A percentile compares a stretch with the other conserved stretches of the same genome.
These are phyloP conservation scores for Pseudocercospora fijiensis DNA, from an alignment of 2,329 filamentous ascomycete genomes.

Conservation along the genomic window DNA sequence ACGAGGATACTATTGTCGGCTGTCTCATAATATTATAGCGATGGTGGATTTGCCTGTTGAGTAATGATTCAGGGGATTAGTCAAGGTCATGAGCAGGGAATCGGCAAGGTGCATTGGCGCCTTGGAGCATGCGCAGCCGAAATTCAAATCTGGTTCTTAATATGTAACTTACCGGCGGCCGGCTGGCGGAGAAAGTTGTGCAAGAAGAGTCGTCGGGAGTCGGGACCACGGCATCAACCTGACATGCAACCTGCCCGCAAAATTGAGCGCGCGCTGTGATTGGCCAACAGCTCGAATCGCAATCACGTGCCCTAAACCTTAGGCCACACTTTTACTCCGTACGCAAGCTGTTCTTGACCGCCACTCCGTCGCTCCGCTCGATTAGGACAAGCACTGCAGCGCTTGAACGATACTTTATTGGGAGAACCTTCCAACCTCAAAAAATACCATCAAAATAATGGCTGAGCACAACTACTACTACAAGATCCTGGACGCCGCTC, in stretches of 20 bases:
- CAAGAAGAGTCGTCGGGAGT: background rate
- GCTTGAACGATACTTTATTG: too few relatives aligned
- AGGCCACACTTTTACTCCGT: too few relatives aligned
- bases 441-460: conserved; percentile 15
- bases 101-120: conserved; percentile 1
- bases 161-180: too few relatives aligned
- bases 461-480: conserved; percentile 30
- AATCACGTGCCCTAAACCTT: too few relatives aligned
- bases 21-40: background rate
- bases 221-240: too few relatives aligned
- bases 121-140: background rate
- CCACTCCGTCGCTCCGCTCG: too few relatives aligned
- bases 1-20: conserved; percentile 4
- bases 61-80: conserved; percentile 7
- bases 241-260: too few relatives aligned
- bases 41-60: conserved; percentile 4
- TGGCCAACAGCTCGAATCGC: background rate
- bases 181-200: background rate
- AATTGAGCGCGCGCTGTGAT: too few relatives aligned
- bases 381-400: too few relatives aligned
- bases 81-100: background rate
- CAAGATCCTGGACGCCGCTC: conserved; percentile 33
- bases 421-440: background rate
- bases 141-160: background rate
- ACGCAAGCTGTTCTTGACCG: too few relatives aligned